These are phyloP conservation scores for Exophiala lecanii-corni DNA, from an alignment of 2,329 filamentous ascomycete species.

Conservation along the genomic window DNA sequence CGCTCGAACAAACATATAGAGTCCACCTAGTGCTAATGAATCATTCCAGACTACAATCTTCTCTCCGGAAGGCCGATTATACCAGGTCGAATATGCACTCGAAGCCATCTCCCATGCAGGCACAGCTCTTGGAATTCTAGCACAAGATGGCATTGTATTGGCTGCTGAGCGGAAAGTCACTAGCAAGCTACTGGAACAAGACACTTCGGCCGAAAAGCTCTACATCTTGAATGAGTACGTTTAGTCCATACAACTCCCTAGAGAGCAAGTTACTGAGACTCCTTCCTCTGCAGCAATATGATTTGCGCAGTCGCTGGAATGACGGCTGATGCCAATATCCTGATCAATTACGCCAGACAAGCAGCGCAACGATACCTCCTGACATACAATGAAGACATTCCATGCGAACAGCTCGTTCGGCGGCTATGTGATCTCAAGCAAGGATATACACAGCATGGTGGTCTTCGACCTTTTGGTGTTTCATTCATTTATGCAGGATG, in stretches of 20 bases:
- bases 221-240: constrained; percentile 97
- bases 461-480: constrained; percentile 94
- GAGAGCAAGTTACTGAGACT: too few relatives aligned
- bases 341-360: constrained; percentile 99
- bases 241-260: too few relatives aligned
- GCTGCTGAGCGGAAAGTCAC: constrained; percentile 98
- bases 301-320: constrained; percentile 98
- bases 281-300: constrained; percentile 74
- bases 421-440: constrained; percentile 97
- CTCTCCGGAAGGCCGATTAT: constrained; percentile 95
- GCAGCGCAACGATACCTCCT: constrained; percentile 95
- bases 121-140: constrained; percentile 92
- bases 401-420: constrained; percentile 96
- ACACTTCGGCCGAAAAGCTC: constrained; percentile 99
- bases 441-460: constrained; percentile 98
- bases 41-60: constrained; percentile 87
- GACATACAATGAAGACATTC: constrained; percentile 99
- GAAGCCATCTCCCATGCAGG: constrained; percentile 98
- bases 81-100: constrained; percentile 98
- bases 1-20: constrained; percentile 4
- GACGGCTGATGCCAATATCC: constrained; percentile 99
- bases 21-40: constrained; percentile 23
- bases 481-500: constrained; percentile 99
- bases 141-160: constrained; percentile 96
- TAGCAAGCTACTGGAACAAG: constrained; percentile 97